Conservation (phyloP, 2,329 filamentous ascomycete species). For the Penicillium brasilianum region DNA sequence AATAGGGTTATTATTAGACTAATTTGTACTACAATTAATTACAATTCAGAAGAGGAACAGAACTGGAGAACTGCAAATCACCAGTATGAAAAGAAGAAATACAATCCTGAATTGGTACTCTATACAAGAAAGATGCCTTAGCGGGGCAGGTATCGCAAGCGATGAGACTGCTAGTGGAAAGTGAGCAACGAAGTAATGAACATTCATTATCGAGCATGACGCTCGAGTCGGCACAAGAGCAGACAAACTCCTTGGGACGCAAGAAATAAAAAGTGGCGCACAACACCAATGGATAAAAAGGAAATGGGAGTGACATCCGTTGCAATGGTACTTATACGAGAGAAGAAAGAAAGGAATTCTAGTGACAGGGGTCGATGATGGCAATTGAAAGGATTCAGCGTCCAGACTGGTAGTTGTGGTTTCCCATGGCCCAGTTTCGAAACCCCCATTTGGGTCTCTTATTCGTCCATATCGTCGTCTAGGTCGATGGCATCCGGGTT, state of each 20-base stretch:
- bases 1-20: no score
- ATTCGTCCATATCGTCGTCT: slow-evolving; percentile 61
- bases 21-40: no score
- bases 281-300: slow-evolving; percentile 13
- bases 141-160: slow-evolving; percentile 5
- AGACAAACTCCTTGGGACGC: slow-evolving; percentile 4
- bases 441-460: slow-evolving; percentile 11
- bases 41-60: no score
- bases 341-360: slow-evolving; percentile 16
- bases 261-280: slow-evolving; percentile 17
- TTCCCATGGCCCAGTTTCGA: not conserved
- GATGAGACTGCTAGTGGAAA: not conserved
- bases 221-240: slow-evolving; percentile 12
- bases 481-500: slow-evolving; percentile 91
- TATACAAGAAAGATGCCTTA: slow-evolving; percentile 8
- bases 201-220: slow-evolving; percentile 7
- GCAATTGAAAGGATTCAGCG: slow-evolving; percentile 16
- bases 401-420: slow-evolving; percentile 9
- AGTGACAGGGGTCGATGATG: slow-evolving; percentile 18
- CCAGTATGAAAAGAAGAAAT: not conserved
- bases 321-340: slow-evolving; percentile 25
- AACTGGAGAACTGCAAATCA: not conserved
- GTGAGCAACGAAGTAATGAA: not conserved
- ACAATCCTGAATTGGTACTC: slow-evolving; percentile 2
- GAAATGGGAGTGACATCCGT: slow-evolving; percentile 11